Evolutionary conservation across 1,284 basidiomycete genomes (phyloP).

Genomic region (Xanthoconium separans): DNA sequence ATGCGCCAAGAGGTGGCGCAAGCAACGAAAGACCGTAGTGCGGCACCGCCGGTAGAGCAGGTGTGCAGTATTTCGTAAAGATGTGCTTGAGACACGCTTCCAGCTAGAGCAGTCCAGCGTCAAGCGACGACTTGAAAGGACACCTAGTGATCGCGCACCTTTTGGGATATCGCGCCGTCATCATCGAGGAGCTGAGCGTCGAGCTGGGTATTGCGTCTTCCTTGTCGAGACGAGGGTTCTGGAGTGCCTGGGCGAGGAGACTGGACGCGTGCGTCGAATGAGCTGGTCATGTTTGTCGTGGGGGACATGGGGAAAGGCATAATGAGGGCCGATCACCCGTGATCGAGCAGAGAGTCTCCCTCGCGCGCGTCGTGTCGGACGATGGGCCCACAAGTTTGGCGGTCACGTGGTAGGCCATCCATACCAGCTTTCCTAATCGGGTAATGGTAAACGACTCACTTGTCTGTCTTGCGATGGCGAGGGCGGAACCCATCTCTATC

Average conservation of each 20-base stretch:
- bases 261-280: slow-evolving; percentile 34
- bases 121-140: neutral
- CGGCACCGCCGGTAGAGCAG: slow-evolving; percentile 33
- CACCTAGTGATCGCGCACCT: slow-evolving; percentile 39
- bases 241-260: slow-evolving; percentile 60
- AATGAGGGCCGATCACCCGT: slow-evolving; percentile 17
- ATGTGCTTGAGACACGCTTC: slow-evolving; percentile 66
- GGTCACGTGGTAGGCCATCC: slow-evolving; percentile 20
- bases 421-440: slow-evolving; percentile 15
- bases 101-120: slow-evolving; percentile 39
- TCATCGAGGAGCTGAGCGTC: slow-evolving; percentile 55
- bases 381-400: slow-evolving; percentile 16
- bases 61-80: slow-evolving; percentile 71
- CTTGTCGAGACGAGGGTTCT: slow-evolving; percentile 58
- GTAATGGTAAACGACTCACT: neutral
- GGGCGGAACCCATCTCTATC: slow-evolving; percentile 72
- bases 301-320: slow-evolving; percentile 20
- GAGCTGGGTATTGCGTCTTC: slow-evolving; percentile 46
- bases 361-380: slow-evolving; percentile 26
- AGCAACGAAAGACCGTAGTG: slow-evolving; percentile 31
- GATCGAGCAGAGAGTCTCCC: slow-evolving; percentile 15
- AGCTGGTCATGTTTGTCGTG: slow-evolving; percentile 21
- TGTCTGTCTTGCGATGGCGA: slow-evolving; percentile 32
- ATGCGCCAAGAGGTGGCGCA: slow-evolving; percentile 57
- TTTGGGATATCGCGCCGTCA: slow-evolving; percentile 62